Base-by-base conservation (phyloP, 371 early-diverging fungal species). In the Massospora cicadina region DNA sequence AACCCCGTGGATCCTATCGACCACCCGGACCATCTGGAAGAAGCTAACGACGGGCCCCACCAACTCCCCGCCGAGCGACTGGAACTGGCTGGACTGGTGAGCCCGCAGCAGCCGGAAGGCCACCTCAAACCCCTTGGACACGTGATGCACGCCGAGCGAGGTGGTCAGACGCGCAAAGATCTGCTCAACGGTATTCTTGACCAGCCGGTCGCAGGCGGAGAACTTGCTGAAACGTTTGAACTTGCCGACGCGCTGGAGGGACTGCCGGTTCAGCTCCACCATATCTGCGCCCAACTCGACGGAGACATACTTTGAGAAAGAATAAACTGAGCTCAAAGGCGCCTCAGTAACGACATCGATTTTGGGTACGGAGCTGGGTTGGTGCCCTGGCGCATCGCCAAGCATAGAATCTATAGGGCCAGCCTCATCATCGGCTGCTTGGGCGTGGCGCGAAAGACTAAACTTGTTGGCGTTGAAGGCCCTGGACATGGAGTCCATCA, bases 11-110 rank as follows among this genome's bases (percentile, higher is more conserved):
- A 60, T 21, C n/a, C 31, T 21, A 60, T 60, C 60, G 24, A 60
- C 60, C 13, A 10, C 28, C 32, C 17, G 7, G 21, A 60, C 32
- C 21, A 60, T 21, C 10, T 24, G 21, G 30, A 60, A 60, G 30
- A 60, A 60, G 7, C 28, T 27, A 21, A 26, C 10, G 5, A 60
- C 60, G 17, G 60, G 60, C 21, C 26, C 26, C 13, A 60, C 60
- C 31, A 60, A 26, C 31, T 24, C 25, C 31, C 60, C 60, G 12
- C 27, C 60, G 17, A 60, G 31, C 3, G 60, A 27, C 21, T 60
- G 25, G 30, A 27, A 60, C 31, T 60, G 60, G 25, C 31, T 24
- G 23, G 60, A 60, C 32, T 60, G 60, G 30, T 60, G 60, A 21
- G 21, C 21, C 3, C 60, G 24, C 31, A 60, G 30, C 31, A 28